Evolutionary conservation across 108 stramenopile genomes (phyloP).

Genomic region (Hondaea fermentalgiana): DNA sequence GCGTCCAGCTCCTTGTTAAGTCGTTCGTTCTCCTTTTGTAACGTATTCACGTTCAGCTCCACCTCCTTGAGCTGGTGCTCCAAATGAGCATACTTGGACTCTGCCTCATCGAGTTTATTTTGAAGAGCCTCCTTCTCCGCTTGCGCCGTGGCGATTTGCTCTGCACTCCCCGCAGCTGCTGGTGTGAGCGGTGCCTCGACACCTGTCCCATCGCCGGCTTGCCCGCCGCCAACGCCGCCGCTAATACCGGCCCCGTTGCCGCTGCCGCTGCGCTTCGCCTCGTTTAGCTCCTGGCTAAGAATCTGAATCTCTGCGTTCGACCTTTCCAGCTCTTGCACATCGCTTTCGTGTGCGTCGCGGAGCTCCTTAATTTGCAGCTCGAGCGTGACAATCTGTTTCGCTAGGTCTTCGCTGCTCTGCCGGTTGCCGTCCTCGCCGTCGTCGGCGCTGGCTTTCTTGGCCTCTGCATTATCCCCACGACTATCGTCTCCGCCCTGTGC

Average conservation of each 20-base stretch:
- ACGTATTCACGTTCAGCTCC: not conserved
- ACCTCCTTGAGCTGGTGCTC: slow-evolving; percentile 7
- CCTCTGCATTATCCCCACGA: not conserved
- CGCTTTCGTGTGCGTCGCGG: not conserved
- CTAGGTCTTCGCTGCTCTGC: not conserved
- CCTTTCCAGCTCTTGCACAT: not conserved
- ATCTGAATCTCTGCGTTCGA: not conserved
- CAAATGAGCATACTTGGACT: not conserved
- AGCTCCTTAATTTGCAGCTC: not conserved
- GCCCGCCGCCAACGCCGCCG: too few species aligned
- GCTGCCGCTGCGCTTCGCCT: not conserved
- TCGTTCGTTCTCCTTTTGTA: slow-evolving; percentile 13
- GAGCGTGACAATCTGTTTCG: not conserved
- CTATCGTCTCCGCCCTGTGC: not conserved
- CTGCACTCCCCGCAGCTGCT: not conserved
- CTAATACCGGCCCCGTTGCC: too few species aligned
- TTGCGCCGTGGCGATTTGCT: not conserved
- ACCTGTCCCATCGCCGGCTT: too few species aligned
- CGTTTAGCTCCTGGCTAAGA: not conserved
- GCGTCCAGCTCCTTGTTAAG: slow-evolving; percentile 8
- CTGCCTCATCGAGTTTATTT: not conserved
- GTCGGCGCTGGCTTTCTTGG: not conserved
- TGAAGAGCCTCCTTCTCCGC: not conserved
- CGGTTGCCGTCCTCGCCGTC: not conserved
- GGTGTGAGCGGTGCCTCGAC: too few species aligned